Conservation (phyloP, 2,329 filamentous ascomycete genomes). For the Cyphellophora attinorum region DNA sequence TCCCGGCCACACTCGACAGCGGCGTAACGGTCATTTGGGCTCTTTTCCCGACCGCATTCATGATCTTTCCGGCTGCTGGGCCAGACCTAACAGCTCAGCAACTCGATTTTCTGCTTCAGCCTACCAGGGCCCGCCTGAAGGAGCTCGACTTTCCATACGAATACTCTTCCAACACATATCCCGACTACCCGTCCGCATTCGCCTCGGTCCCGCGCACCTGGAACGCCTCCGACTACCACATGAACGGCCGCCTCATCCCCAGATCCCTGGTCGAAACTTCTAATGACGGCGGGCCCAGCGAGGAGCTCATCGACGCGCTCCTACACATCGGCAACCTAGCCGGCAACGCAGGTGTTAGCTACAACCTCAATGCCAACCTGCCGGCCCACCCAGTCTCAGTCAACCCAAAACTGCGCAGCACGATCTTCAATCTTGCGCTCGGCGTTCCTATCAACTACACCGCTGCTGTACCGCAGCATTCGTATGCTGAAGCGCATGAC, state of each 20-base stretch:
- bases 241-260: conserved; percentile 1
- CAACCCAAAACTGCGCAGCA: conserved; percentile 9
- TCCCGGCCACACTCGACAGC: not conserved
- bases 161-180: not conserved
- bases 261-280: not conserved
- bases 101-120: not conserved
- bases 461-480: not conserved
- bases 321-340: not conserved
- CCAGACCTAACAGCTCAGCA: not conserved
- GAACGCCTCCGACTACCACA: not conserved
- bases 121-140: not conserved
- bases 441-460: conserved; percentile 19
- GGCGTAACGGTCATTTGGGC: not conserved
- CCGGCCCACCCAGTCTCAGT: not conserved
- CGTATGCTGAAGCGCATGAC: conserved; percentile 43
- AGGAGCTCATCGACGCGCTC: not conserved
- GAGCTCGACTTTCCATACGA: not conserved
- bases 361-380: not conserved
- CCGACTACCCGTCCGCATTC: not conserved
- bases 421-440: conserved; percentile 24
- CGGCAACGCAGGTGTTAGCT: not conserved
- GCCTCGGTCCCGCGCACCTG: not conserved
- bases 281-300: not conserved
- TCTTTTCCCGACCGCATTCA: not conserved
- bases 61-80: not conserved